phyloP scores from a whole-genome alignment of 192 early-diverging fungal genomes.

The Umbelopsis ramanniana region DNA sequence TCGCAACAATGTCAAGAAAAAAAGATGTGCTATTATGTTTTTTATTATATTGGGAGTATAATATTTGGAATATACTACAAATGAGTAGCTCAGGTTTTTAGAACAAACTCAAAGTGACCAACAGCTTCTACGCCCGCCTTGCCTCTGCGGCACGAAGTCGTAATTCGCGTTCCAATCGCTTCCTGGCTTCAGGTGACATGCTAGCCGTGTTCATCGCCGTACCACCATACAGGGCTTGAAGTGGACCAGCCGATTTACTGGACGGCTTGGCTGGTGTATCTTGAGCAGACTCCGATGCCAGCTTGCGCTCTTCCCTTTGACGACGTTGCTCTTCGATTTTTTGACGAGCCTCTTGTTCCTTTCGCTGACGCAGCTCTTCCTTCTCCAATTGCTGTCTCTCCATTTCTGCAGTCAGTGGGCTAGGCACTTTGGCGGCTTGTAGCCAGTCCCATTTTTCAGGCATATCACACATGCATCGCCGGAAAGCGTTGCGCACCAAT shows the following conservation, averaged over 20 bases:
- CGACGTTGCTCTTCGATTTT: conserved; percentile 50
- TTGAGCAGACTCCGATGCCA: conserved; percentile 16
- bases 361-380: conserved; percentile 65
- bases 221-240: conserved; percentile 32
- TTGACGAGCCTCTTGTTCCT: conserved; percentile 63
- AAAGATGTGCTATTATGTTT: too few species aligned
- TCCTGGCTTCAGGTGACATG: conserved; percentile 68
- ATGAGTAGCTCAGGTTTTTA: neutral
- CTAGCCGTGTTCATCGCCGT: conserved; percentile 43
- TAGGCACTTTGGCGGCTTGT: conserved; percentile 64
- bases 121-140: conserved; percentile 30
- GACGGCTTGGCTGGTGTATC: conserved; percentile 27
- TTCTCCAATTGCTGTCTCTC: conserved; percentile 64
- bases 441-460: conserved; percentile 72
- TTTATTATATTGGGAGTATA: too few species aligned
- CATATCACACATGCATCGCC: conserved; percentile 64
- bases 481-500: conserved; percentile 72
- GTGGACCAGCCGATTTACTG: conserved; percentile 25
- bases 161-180: conserved; percentile 77
- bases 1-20: too few species aligned
- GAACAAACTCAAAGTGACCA: neutral
- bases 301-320: conserved; percentile 41
- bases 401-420: conserved; percentile 74
- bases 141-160: conserved; percentile 80
- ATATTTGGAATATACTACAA: too few species aligned